Evolutionary conservation across 2,329 filamentous ascomycete species (phyloP).

Genomic region (Bipolaris bicolor): DNA sequence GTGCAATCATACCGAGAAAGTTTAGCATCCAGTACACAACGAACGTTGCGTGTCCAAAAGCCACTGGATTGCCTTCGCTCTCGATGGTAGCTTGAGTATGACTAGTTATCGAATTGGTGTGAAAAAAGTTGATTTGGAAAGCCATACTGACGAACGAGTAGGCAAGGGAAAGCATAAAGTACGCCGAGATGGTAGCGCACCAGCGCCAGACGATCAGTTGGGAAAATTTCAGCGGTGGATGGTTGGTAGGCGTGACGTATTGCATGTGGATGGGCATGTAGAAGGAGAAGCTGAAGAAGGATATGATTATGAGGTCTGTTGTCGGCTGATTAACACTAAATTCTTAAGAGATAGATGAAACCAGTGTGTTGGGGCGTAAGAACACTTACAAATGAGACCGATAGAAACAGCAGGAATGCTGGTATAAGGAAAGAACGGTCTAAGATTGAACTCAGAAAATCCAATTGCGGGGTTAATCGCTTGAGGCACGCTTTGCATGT

Average conservation of each 20-base stretch:
- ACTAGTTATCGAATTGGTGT: slow-evolving; percentile 52
- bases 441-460: slow-evolving; percentile 63
- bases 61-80: slow-evolving; percentile 54
- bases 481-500: slow-evolving; percentile 58
- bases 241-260: slow-evolving; percentile 61
- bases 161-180: slow-evolving; percentile 66
- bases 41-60: slow-evolving; percentile 65
- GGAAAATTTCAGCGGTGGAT: slow-evolving; percentile 63
- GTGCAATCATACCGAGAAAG: slow-evolving; percentile 66
- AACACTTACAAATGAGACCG: slow-evolving; percentile 61
- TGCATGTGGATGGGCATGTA: slow-evolving; percentile 68
- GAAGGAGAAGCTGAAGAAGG: slow-evolving; percentile 70
- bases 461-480: slow-evolving; percentile 63
- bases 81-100: slow-evolving; percentile 51
- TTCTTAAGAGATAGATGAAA: neutral
- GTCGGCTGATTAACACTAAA: neutral
- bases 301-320: slow-evolving; percentile 66
- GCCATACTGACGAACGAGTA: slow-evolving; percentile 69
- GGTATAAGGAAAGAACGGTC: slow-evolving; percentile 63
- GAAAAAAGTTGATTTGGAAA: slow-evolving; percentile 65
- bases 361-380: no score
- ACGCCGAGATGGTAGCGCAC: slow-evolving; percentile 61
- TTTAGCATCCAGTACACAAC: slow-evolving; percentile 69
- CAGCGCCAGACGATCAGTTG: slow-evolving; percentile 67
- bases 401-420: slow-evolving; percentile 65